A percentile compares a stretch with the other conserved stretches of the same genome.
Evolutionary conservation across 352 stramenopile species (phyloP).

Genomic region (Globisporangium megalacanthum): DNA sequence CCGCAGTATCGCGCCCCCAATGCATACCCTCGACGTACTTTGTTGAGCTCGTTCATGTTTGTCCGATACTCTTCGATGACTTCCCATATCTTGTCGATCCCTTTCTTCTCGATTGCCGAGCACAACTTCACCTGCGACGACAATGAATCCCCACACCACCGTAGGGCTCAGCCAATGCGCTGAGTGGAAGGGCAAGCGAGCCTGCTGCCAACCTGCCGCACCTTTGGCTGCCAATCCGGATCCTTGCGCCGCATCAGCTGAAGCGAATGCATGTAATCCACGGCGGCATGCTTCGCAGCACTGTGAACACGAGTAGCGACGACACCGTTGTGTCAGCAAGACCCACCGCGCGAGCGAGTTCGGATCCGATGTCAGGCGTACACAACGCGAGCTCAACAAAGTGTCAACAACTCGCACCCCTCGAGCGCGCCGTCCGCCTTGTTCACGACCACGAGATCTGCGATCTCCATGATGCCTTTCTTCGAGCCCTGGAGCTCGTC

Average conservation of each 20-base stretch:
- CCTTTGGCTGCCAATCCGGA: conserved; percentile 72
- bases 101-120: conserved; percentile 60
- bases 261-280: conserved; percentile 80
- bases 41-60: conserved; percentile 50
- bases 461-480: conserved; percentile 98
- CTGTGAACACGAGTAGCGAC: conserved; percentile 16
- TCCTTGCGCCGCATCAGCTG: conserved; percentile 81
- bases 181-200: background rate
- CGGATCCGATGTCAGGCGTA: too few species aligned
- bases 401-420: conserved; percentile 18
- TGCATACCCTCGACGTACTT: conserved; percentile 21
- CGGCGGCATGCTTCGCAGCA: conserved; percentile 59
- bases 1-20: background rate
- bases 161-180: background rate
- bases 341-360: too few species aligned
- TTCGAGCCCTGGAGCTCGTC: conserved; percentile 98
- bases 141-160: background rate
- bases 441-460: conserved; percentile 96
- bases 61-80: conserved; percentile 53
- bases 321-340: too few species aligned
- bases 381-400: too few species aligned
- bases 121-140: conserved; percentile 57
- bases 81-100: conserved; percentile 67
- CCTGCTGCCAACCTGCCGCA: conserved; percentile 6
- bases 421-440: conserved; percentile 93